Base-by-base conservation (phyloP, 441 rosid species). In the Jatropha podagrica region DNA sequence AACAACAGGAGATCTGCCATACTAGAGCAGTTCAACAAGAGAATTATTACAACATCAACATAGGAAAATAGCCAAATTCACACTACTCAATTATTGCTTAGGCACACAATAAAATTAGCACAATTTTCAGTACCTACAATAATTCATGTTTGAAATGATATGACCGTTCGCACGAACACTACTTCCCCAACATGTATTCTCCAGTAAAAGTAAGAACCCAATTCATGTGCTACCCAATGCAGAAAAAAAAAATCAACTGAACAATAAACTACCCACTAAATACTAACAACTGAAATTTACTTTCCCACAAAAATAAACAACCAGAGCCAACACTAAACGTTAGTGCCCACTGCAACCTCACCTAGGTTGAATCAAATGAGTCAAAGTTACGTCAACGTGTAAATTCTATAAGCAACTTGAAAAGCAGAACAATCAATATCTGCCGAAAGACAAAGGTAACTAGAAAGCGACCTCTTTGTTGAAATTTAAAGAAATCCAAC, bases 381-480 rank as follows among this genome's bases (percentile, higher is more conserved):
- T 68, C 14, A n/a, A 18, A 15, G 37, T 14, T 11, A 26, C 38
- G 15, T 59, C 14, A 11, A 20, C 0, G 54, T 4, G n/a, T 10
- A 12, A 2, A 40, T 23, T 42, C 2, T 32, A 32, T 32, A 32
- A n/a, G 26, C n/a, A 38, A n/a, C 56, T 66, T 46, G 20, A 20
- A 37, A 56, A 51, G 38, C 10, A 61, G 44, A 69, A 4, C 49
- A 52, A 69, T 1, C 14, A 7, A 44, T 13, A 49, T 7, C 13
- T 42, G 60, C 56, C 37, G 55, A 54, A 56, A 2, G 51, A n/a
- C 49, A 68, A 69, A 65, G 72, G 68, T 61, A 56, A 48, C 59
- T 18, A 51, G 11, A 78, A 72, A 65, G n/a, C 17, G 6, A 41
- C 4, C 48, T 48, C 61, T 59, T 46, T 58, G 11, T 12, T 17